Evolutionary conservation across 768 basidiomycete species (phyloP), one percentile per base, ranked within the genome.

Genomic region (Termitomyces sp.): DNA sequence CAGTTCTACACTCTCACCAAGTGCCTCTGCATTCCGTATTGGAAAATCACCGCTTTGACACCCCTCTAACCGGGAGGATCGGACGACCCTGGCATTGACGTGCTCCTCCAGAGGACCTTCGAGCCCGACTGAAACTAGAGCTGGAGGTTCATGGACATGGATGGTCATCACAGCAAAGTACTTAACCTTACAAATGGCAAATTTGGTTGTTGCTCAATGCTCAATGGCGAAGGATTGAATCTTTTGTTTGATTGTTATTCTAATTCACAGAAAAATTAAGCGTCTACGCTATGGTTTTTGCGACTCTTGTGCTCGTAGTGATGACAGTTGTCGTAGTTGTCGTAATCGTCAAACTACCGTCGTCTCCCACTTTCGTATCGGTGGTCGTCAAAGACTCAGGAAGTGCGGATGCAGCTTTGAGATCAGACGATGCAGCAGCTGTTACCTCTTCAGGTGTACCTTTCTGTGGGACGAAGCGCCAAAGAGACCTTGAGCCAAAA

Each of bases 381-480:
- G 55, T 73, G 38, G 70, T 66, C 12, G 60, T 67, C 8, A 68
- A 60, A 20, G 61, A 65, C 20, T 50, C 38, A 6, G 63, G 58
- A 43, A 50, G 34, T 31, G 50, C 5, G 32, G 5, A 25, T 52
- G 6, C 4, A 11, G 17, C 6, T 51, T 36, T 2, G 5, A 17
- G 9, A 32, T 60, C 25, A 11, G n/a, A 9, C 14, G 55, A 54
- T 14, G 34, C 9, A 17, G 11, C 34, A 15, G 29, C 45, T 8
- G 53, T 25, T 9, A 12, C 38, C 8, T 9, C 29, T 17, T 54
- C 53, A 14, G 53, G 9, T 54, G 37, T 5, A 5, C 31, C 8
- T 31, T 15, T 54, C 14, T 42, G 38, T 40, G 15, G 29, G 15
- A 54, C 53, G 14, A 42, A 54, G 9, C 38, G 53, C 53, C 53